Evolutionary conservation across 805 yeast species (phyloP).

Genomic region (Yarrowia sp.): DNA sequence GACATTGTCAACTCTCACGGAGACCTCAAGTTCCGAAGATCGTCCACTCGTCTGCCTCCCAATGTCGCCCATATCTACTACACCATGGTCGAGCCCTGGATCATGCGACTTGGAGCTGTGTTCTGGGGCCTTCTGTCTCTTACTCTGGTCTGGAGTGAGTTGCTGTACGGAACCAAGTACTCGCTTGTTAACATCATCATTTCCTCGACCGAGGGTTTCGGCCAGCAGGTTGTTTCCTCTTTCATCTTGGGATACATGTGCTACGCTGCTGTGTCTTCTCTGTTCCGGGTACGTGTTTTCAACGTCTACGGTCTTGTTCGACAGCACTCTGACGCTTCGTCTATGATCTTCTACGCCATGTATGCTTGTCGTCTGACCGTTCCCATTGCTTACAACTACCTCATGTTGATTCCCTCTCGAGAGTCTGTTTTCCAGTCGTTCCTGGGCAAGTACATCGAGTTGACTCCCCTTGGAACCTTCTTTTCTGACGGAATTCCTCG

Average conservation of each 20-base stretch:
- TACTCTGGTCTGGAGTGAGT: constrained; percentile 67
- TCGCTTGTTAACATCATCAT: constrained; percentile 59
- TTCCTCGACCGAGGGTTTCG: constrained; percentile 42
- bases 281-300: constrained; percentile 67
- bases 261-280: constrained; percentile 59
- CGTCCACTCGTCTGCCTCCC: constrained; percentile 41
- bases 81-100: constrained; percentile 48
- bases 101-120: constrained; percentile 47
- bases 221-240: constrained; percentile 44
- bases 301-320: constrained; percentile 74
- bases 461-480: constrained; percentile 69
- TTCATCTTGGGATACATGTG: constrained; percentile 64
- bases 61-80: constrained; percentile 44
- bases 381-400: constrained; percentile 75
- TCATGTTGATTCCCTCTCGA: constrained; percentile 59
- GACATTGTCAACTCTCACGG: constrained; percentile 52
- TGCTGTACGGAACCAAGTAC: constrained; percentile 63
- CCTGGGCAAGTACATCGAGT: constrained; percentile 69
- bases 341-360: constrained; percentile 72
- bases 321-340: constrained; percentile 68
- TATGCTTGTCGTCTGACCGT: constrained; percentile 79
- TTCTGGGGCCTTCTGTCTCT: constrained; percentile 48
- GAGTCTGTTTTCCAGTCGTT: constrained; percentile 63
- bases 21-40: constrained; percentile 35
- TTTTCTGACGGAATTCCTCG: constrained; percentile 77